Conservation (phyloP, 2,329 filamentous ascomycete species). For the Epichloe festucae region DNA sequence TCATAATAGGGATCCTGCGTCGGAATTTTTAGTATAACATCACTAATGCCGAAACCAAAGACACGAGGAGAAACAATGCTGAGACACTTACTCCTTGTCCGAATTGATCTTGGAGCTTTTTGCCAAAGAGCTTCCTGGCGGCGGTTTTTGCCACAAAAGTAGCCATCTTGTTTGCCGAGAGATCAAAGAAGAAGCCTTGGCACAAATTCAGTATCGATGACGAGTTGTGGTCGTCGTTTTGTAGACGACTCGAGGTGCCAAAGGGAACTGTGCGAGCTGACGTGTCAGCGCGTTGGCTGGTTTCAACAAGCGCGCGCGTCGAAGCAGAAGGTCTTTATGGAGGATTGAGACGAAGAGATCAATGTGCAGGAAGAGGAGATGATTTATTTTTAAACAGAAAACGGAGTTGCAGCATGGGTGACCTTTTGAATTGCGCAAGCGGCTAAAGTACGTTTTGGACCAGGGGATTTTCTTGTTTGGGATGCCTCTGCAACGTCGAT, state of each 20-base stretch:
- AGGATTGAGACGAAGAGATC: not conserved
- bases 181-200: not conserved
- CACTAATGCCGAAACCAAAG: not conserved
- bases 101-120: constrained; percentile 43
- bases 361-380: not conserved
- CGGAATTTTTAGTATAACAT: constrained; percentile 18
- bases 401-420: not conserved
- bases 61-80: not conserved
- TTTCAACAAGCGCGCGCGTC: not conserved
- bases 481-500: constrained; percentile 6
- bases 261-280: not conserved
- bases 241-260: not conserved
- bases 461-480: not conserved
- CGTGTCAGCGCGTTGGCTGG: not conserved
- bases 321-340: not conserved
- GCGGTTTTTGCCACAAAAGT: constrained; percentile 39
- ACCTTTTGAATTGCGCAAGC: too few species aligned
- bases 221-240: not conserved
- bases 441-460: not conserved
- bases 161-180: constrained; percentile 30
- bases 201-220: not conserved
- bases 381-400: not conserved
- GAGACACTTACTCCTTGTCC: constrained; percentile 35
- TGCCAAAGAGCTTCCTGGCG: constrained; percentile 43
- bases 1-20: constrained; percentile 82